Evolutionary conservation across 768 basidiomycete genomes (phyloP), one percentile per base, ranked within the genome.

Genomic region (Lentinula lateritia): DNA sequence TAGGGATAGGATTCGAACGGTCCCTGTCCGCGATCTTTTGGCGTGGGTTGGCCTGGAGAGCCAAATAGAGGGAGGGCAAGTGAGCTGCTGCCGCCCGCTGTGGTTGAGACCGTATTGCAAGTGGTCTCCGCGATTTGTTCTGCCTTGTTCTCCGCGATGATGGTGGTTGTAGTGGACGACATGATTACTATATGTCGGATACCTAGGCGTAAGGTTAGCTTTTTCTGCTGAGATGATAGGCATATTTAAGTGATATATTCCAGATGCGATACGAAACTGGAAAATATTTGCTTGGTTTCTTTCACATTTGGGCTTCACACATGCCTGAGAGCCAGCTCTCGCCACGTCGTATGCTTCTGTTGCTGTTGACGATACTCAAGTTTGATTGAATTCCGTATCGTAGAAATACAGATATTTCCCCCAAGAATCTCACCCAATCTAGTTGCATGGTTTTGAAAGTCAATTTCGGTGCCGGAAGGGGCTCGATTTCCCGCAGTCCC

Each of bases 1-100:
- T 85, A 86, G 55, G 69, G 71, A 73, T 86, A 85, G n/a, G 46
- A 39, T 52, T 66, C 62, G 41, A 65, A 65, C 8, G 64, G 62
- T 9, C 64, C 64, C 42, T 65, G 64, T 15, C 64, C 64, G 23
- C 64, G 64, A 16, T 58, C 28, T 23, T 63, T n/a, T 16, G 64
- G 62, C n/a, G 62, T 58, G 53, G 64, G 64, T 41, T 62, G 63
- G 1, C 64, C 64, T 6, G 62, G 62, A 28, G 60, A 50, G 13
- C 58, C 58, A 10, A 20, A 5, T 5, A 54, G 53, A 35, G 53
- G 38, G 10, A 54, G 36, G 9, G 18, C 6, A n/a, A 48, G 23
- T 48, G 20, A 28, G 20, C 46, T 23, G 20, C 46, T 8, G 20
- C 46, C 20, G 46, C 28, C 28, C 28, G 46, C 20, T 23, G 18